These are phyloP conservation scores for Russula vinacea DNA, from an alignment of 768 basidiomycete species.

Conservation along the genomic window DNA sequence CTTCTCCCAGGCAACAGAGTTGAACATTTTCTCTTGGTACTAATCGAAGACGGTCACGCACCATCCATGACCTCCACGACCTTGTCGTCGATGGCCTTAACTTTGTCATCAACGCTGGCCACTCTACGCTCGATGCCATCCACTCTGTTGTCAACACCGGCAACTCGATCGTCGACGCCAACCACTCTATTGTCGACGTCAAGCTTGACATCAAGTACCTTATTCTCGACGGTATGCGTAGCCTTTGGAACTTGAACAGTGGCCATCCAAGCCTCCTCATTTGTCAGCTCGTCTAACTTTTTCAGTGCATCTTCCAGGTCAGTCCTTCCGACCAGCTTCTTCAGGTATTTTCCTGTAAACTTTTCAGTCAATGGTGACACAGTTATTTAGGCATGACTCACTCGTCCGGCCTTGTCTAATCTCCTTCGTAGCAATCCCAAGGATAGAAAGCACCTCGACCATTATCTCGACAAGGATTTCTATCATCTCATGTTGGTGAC, in stretches of 20 bases:
- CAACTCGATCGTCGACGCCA: not conserved
- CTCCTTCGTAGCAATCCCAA: not conserved
- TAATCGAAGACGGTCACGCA: not conserved
- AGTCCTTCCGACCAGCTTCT: not conserved
- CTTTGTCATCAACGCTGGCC: not conserved
- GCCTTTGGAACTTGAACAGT: not conserved
- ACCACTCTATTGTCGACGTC: too few species aligned
- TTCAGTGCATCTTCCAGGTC: not conserved
- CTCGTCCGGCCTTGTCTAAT: not conserved
- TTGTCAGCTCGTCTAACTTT: not conserved
- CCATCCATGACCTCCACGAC: not conserved
- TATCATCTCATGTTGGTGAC: not conserved
- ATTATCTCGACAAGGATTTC: not conserved
- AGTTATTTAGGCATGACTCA: not conserved
- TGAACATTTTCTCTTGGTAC: not conserved
- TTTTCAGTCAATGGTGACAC: too few species aligned
- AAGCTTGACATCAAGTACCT: too few species aligned
- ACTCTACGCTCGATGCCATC: not conserved
- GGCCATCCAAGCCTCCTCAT: not conserved
- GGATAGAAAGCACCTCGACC: not conserved
- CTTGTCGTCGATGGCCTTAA: not conserved
- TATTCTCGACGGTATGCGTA: not conserved
- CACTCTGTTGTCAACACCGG: not conserved
- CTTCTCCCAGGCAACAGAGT: too few species aligned
- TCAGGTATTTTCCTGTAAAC: not conserved